Evolutionary conservation across 1,284 basidiomycete genomes (phyloP), one percentile per base, ranked within the genome.

Genomic region (Leccinum variabile): DNA sequence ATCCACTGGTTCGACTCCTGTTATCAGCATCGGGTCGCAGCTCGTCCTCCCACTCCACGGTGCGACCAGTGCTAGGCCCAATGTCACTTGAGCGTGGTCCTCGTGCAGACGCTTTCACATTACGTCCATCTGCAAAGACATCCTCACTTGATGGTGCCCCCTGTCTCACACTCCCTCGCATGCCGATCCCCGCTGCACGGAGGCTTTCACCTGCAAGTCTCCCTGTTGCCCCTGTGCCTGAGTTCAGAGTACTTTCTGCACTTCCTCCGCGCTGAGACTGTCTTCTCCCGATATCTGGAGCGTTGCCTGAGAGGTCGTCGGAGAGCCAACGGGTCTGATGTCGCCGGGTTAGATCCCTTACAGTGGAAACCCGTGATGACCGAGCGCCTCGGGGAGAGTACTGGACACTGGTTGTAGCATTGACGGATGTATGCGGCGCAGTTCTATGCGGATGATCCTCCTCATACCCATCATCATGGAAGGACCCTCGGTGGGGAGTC

Each of bases 181-280:
- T 77, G n/a, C 70, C 70, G 61, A 91, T 77, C 6, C 90, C 91
- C 1, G 90, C 89, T 3, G 89, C 88, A 59, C 85, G 81, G 59
- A 92, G 71, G n/a, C 86, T 84, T 72, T 91, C 88, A 2, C 87
- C 83, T 8, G 89, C 74, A 10, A 91, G 74, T 68, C 84, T 87
- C 59, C 86, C 76, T 13, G 82, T 81, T 28, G 72, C 77, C 3
- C 76, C 70, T 5, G 25, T 14, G 1, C 55, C 70, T 49, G 72
- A 67, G 59, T 76, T 77, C 53, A 89, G 74, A 13, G 83, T 79
- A 70, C 83, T 87, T 71, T 91, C 90, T 10, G 84, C 85, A 70
- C 86, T 89, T 2, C 88, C 89, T 2, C 80, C 81, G 44, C 88
- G 76, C n/a, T 81, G 72, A 37, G 79, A 78, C 65, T 87, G 86